Conservation (phyloP, 805 yeast genomes). For the Candida broadrunensis region DNA sequence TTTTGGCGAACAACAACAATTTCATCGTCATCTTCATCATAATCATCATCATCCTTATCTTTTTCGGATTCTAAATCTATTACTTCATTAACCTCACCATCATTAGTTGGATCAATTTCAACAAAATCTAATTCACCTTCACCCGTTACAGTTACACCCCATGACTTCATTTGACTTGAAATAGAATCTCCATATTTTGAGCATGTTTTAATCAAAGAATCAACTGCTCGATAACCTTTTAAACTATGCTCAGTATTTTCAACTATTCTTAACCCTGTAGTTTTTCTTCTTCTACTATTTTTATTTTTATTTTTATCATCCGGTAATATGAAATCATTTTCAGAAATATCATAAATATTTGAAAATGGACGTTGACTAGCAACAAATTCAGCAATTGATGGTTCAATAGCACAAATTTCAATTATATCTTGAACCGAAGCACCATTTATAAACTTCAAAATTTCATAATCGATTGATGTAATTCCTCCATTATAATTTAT, state of each 20-base stretch:
- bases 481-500: constrained; percentile 31
- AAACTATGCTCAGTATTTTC: constrained; percentile 69
- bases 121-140: constrained; percentile 67
- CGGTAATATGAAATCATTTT: constrained; percentile 46
- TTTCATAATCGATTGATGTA: constrained; percentile 58
- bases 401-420: constrained; percentile 73
- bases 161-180: constrained; percentile 65
- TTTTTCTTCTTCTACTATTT: constrained; percentile 42
- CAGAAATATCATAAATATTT: constrained; percentile 57
- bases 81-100: constrained; percentile 15
- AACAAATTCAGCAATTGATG: constrained; percentile 61
- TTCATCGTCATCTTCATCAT: constrained; percentile 33
- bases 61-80: constrained; percentile 18
- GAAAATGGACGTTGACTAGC: constrained; percentile 69
- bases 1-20: constrained; percentile 20
- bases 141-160: constrained; percentile 86
- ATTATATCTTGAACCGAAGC: constrained; percentile 73
- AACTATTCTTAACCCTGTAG: constrained; percentile 71
- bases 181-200: constrained; percentile 72
- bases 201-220: constrained; percentile 83
- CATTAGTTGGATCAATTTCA: constrained; percentile 40
- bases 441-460: constrained; percentile 73
- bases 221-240: constrained; percentile 91
- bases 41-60: constrained; percentile 25
- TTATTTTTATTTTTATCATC: constrained; percentile 24